Evolutionary conservation across 257 asterid genomes (phyloP).

Genomic region (Solanum sejunctum): DNA sequence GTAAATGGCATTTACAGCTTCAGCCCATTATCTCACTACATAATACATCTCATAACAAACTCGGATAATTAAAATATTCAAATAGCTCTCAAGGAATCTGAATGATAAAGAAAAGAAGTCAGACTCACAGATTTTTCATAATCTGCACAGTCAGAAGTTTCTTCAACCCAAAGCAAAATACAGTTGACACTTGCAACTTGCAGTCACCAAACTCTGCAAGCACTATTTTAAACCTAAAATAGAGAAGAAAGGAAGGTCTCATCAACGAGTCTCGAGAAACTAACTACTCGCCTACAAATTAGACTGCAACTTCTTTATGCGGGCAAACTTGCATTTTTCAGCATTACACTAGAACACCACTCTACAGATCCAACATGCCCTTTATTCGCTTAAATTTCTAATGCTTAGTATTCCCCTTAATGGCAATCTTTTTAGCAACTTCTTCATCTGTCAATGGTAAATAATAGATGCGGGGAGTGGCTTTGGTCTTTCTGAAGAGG

Average conservation of each 20-base stretch:
- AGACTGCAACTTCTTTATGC: not conserved
- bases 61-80: not conserved
- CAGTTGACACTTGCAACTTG: not conserved
- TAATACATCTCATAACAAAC: not conserved
- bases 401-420: not conserved
- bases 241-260: not conserved
- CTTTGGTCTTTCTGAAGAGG: conserved; percentile 21
- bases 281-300: not conserved
- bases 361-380: not conserved
- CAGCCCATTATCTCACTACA: not conserved
- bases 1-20: not conserved
- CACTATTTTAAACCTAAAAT: not conserved
- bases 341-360: not conserved
- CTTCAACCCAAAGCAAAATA: not conserved
- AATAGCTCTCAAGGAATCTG: not conserved
- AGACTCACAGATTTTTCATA: not conserved
- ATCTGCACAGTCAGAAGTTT: not conserved
- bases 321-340: not conserved
- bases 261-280: not conserved
- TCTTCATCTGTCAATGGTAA: conserved; percentile 25
- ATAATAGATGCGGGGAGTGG: conserved; percentile 28
- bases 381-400: not conserved
- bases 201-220: not conserved
- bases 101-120: not conserved
- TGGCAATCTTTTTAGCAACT: conserved; percentile 13